A percentile compares a stretch with the other conserved stretches of the same genome.
Conservation (phyloP, 345 rosid species). For the Acer campestre region DNA sequence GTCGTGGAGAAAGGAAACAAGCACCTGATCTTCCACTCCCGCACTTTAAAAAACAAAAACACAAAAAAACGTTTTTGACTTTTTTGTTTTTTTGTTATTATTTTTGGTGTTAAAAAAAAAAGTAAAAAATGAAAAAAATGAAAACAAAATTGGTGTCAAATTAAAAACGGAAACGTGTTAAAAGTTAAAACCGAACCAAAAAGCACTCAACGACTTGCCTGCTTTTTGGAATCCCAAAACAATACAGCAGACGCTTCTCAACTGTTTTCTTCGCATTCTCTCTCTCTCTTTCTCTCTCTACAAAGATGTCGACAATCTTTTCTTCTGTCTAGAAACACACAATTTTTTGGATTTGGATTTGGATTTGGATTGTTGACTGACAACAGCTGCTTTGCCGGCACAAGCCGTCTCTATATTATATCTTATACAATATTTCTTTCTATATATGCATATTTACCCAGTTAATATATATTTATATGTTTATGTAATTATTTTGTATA, state of each 20-base stretch:
- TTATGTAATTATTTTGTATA: conserved; percentile 6
- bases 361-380: conserved; percentile 19
- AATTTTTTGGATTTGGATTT: background rate
- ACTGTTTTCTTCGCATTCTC: background rate
- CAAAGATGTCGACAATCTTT: background rate
- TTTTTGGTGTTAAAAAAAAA: too few species aligned
- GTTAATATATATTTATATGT: background rate
- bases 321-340: background rate
- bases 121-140: too few species aligned
- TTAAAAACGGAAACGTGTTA: background rate
- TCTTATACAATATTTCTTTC: background rate
- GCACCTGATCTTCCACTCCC: background rate
- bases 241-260: background rate
- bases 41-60: too few species aligned
- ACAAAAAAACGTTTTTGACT: background rate
- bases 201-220: conserved; percentile 2
- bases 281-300: background rate
- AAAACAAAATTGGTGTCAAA: background rate
- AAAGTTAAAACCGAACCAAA: background rate
- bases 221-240: background rate
- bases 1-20: too few species aligned
- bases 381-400: conserved; percentile 12
- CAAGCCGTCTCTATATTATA: background rate
- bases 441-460: background rate
- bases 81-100: too few species aligned